Conservation (phyloP, 768 basidiomycete genomes). For the Leccinum aurantiacum region DNA sequence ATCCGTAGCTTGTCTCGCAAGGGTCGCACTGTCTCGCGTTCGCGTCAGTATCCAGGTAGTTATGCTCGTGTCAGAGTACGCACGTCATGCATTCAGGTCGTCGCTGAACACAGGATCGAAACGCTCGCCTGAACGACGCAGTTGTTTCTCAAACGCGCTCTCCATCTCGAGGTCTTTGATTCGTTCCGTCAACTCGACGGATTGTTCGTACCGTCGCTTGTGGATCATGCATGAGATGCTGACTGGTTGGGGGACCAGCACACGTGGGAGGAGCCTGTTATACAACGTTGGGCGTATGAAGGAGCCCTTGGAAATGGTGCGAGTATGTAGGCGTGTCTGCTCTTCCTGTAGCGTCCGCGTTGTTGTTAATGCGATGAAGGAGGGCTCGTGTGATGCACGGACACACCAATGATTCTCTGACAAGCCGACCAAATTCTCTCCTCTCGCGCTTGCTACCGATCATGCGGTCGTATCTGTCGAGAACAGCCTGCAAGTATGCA, state of each 20-base stretch:
- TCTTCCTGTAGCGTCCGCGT: constrained; percentile 45
- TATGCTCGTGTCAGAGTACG: constrained; percentile 1
- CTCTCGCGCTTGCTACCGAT: constrained; percentile 53
- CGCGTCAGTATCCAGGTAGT: constrained; percentile 6
- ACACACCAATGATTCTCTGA: constrained; percentile 52
- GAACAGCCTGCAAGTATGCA: constrained; percentile 40
- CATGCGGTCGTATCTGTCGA: constrained; percentile 59
- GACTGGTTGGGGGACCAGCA: constrained; percentile 71
- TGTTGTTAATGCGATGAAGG: not conserved
- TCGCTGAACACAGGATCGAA: constrained; percentile 30
- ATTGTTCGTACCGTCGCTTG: constrained; percentile 42
- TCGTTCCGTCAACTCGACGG: constrained; percentile 33
- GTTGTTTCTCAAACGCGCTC: constrained; percentile 37
- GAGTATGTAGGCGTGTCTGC: constrained; percentile 49
- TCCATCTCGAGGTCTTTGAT: constrained; percentile 38
- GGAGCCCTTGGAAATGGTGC: constrained; percentile 71
- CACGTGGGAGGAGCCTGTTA: constrained; percentile 72
- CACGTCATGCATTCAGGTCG: constrained; percentile 21
- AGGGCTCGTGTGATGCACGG: not conserved
- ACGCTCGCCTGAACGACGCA: constrained; percentile 19
- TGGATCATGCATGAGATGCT: constrained; percentile 71
- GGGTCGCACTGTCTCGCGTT: constrained; percentile 35
- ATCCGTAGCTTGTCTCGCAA: constrained; percentile 31
- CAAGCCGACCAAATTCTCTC: constrained; percentile 44
- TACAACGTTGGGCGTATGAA: constrained; percentile 62